Conservation (phyloP, 768 basidiomycete genomes). For the Podaxis pistillaris region DNA sequence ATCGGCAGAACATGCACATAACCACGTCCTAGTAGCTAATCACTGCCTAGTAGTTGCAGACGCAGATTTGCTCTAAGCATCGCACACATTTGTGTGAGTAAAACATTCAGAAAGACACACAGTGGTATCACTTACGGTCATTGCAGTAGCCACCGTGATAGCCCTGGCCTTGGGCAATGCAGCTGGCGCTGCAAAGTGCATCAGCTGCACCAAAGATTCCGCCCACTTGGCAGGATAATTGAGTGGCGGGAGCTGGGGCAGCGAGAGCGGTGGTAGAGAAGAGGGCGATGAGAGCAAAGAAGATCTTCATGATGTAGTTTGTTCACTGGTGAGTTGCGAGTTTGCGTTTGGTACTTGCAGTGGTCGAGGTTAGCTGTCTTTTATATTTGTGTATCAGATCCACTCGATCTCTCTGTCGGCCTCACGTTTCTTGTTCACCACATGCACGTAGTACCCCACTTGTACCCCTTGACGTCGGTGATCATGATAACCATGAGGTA, state of each 20-base stretch:
- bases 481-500: no score
- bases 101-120: no score
- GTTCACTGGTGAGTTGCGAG: neutral
- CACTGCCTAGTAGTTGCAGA: no score
- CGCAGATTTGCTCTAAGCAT: no score
- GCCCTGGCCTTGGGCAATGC: conserved; percentile 4
- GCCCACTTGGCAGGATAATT: conserved; percentile 2
- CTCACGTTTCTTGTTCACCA: no score
- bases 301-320: neutral
- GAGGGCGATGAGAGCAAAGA: neutral
- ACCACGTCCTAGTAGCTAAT: no score
- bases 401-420: no score
- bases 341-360: neutral
- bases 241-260: neutral
- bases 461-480: no score
- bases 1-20: no score
- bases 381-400: neutral
- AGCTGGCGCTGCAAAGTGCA: conserved; percentile 7
- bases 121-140: neutral
- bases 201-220: conserved; percentile 3
- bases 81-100: no score
- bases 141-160: conserved; percentile 12
- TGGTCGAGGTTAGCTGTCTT: neutral
- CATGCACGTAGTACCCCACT: no score
- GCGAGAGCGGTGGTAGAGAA: neutral